Base-by-base conservation (phyloP, 2,329 filamentous ascomycete genomes). In the Thielaviopsis punctulata region DNA sequence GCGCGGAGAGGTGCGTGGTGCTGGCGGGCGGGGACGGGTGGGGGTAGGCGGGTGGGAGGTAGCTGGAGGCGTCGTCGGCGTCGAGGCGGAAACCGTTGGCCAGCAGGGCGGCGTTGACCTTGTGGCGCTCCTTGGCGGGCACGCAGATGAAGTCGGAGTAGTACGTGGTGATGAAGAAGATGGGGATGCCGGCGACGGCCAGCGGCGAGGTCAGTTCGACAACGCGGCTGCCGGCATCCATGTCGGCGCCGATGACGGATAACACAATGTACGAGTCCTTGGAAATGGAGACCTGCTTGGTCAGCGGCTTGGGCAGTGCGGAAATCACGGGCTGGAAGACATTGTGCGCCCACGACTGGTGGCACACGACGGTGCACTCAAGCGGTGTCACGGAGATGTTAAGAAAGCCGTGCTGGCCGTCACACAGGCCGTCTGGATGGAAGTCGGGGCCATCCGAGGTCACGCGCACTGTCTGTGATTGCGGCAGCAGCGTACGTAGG, bases 111-210 rank as follows among this genome's bases (percentile, higher is more conserved):
- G 80, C 73, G 30, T 87, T 79, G 47, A 96, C 89, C 39, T 80
- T 82, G 23, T 76, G 69, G 49, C 83, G 80, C 60, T 84, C 80
- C 62, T 81, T 84, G 51, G 74, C 74, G 0, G 92, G 89, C 1
- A 95, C 87, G 33, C 96, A 75, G 60, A 98, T 93, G 66, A 95
- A 96, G 68, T 98, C 90, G 30, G 86, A 92, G 67, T 94, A 96
- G 67, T 96, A 98, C 27, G 88, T 95, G 3, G 90, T 95, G 64
- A 95, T 94, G 74, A 96, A 96, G 72, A 96, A 95, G 62, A 98
- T 94, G 51, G 90, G 86, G 50, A 96, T 92, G 59, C 87, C 86
- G 48, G 90, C 90, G 63, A 95, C 75, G 24, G 92, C 90, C 27
- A 96, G 73, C 4, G 90, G 92, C 51, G 82, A 89, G 7, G 89